These are phyloP conservation scores for Protea cynaroides DNA, from an alignment of 164 flowering plant species.

Conservation along the genomic window DNA sequence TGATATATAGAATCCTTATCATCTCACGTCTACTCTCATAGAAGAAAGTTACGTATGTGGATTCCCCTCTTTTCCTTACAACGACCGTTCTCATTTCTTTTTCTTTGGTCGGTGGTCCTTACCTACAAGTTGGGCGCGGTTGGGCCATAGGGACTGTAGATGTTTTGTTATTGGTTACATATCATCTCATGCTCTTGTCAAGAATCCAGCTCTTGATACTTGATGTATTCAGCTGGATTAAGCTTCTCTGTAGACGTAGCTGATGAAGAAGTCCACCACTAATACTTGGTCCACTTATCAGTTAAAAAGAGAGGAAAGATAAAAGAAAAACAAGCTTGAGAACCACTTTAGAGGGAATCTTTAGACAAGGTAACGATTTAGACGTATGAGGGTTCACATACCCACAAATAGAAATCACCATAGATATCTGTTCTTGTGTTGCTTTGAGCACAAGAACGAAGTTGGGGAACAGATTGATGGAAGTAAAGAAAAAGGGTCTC, in stretches of 20 bases:
- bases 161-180: neutral
- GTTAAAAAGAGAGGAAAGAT: conserved; percentile 1
- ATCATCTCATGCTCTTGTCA: conserved; percentile 3
- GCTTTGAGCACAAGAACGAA: neutral
- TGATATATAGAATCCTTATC: conserved; percentile 24
- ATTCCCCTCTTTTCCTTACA: conserved; percentile 3
- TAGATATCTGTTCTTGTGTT: neutral
- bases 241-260: neutral
- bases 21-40: conserved; percentile 11
- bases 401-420: conserved; percentile 6
- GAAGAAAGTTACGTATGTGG: conserved; percentile 7
- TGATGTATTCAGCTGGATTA: too few species aligned
- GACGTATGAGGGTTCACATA: conserved; percentile 13
- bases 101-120: conserved; percentile 12
- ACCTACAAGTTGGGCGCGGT: conserved; percentile 7
- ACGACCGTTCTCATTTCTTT: neutral
- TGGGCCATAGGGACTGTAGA: neutral
- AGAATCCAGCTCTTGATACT: neutral
- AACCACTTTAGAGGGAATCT: conserved; percentile 18
- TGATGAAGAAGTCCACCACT: conserved; percentile 4
- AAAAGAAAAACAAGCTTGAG: neutral
- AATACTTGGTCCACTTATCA: conserved; percentile 7
- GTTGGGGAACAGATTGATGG: too few species aligned
- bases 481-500: too few species aligned
- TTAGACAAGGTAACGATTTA: conserved; percentile 7